Evolutionary conservation across 73 alveolate genomes (phyloP), one percentile per base, ranked within the genome.

Genomic region (Paramecium bursaria): DNA sequence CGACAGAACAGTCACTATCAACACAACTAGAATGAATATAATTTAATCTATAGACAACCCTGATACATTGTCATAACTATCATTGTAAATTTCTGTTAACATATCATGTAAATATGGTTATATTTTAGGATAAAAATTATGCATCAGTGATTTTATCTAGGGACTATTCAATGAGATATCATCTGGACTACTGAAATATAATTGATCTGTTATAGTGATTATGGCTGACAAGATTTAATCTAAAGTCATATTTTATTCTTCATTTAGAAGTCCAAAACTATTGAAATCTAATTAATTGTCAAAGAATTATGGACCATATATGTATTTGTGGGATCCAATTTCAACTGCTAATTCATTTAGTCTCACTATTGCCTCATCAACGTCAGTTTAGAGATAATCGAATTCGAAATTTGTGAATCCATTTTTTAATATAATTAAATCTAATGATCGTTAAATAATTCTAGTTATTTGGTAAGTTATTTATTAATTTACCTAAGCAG

Each of bases 361-460:
- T n/a, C n/a, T n/a, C n/a, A n/a, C n/a, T n/a, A n/a, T n/a, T n/a
- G n/a, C n/a, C n/a, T n/a, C 25, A n/a, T 21, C 30, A 17, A 53
- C 30, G n/a, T 53, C 74, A 0, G 46, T 0, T 21, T 53, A 3
- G 3, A 53, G 14, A 2, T 10, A 15, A 15, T 53, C 74, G n/a
- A 15, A 21, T 2, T 44, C 30, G 6, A 53, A 0, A 13, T 53
- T 27, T 0, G 23, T 47, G 14, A 47, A 6, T 13, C 1, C 0
- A 21, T 17, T 27, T 27, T 53, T 53, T 4, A 53, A 19, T 26
- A 53, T 10, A 1, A 53, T 21, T 29, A 75, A 31, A 75, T 75
- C 88, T 27, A 75, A 50, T 1, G 35, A 50, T 31, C 53, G 21
- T 49, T 75, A 75, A 17, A 50, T 61, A 33, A 75, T 46, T 21